Conservation (phyloP, 2,329 filamentous ascomycete genomes). For the Claviceps spartinae region DNA sequence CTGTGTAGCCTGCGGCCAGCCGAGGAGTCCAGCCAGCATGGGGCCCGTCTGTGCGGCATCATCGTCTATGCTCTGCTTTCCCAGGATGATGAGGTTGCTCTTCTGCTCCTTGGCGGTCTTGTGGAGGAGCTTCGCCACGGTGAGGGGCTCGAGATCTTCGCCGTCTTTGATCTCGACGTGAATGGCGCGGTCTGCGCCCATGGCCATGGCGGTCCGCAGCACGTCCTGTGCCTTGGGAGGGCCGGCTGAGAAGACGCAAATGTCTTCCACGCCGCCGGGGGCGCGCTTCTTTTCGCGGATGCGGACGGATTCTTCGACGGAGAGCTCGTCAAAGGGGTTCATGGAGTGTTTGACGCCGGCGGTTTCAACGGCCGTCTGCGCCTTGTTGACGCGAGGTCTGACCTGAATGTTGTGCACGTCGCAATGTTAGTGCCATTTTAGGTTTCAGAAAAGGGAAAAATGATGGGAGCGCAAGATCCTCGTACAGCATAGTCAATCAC, state of each 20-base stretch:
- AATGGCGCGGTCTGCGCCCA: constrained; percentile 88
- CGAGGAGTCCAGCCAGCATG: constrained; percentile 87
- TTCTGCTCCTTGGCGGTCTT: constrained; percentile 71
- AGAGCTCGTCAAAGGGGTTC: constrained; percentile 98
- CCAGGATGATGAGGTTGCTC: constrained; percentile 82
- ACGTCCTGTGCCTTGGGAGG: constrained; percentile 79
- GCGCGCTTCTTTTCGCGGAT: constrained; percentile 76
- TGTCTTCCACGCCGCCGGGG: constrained; percentile 70
- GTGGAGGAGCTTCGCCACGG: constrained; percentile 80
- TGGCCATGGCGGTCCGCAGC: constrained; percentile 92
- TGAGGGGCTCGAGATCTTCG: constrained; percentile 71
- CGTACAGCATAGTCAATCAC: constrained; percentile 77
- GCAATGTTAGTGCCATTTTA: neutral
- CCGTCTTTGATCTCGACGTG: constrained; percentile 71
- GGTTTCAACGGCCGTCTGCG: constrained; percentile 79
- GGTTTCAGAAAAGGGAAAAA: neutral
- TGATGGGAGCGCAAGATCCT: neutral
- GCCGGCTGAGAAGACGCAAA: constrained; percentile 78
- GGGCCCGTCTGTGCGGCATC: constrained; percentile 92
- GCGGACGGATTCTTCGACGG: constrained; percentile 87
- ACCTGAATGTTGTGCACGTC: constrained; percentile 28
- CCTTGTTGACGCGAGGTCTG: constrained; percentile 57
- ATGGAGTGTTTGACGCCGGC: constrained; percentile 91
- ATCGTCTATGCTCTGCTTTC: constrained; percentile 97
- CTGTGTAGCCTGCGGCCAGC: constrained; percentile 91